Conservation (phyloP, 352 stramenopile species). For the Phytophthora megakarya region DNA sequence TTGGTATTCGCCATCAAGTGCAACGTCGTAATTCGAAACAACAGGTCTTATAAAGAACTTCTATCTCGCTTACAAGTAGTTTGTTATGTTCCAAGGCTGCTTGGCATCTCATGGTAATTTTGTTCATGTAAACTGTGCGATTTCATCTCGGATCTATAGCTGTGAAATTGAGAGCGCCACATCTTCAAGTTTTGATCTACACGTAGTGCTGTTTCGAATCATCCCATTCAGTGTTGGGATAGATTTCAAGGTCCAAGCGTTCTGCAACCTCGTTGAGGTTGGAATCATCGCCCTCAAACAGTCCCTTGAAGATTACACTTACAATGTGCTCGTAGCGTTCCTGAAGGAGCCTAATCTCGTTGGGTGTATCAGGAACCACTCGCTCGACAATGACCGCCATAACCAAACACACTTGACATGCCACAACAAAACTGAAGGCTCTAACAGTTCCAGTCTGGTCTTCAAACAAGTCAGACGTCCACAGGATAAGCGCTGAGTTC, state of each 20-base stretch:
- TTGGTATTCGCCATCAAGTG: too few species aligned
- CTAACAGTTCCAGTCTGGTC: constrained; percentile 49
- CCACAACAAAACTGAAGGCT: constrained; percentile 72
- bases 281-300: constrained; percentile 70
- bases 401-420: constrained; percentile 72
- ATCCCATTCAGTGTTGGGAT: constrained; percentile 74
- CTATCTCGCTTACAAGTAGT: not conserved
- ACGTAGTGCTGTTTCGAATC: constrained; percentile 34
- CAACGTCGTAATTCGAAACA: too few species aligned
- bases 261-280: constrained; percentile 76
- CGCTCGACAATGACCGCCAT: constrained; percentile 67
- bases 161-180: not conserved
- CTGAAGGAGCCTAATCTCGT: constrained; percentile 59
- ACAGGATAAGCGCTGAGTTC: constrained; percentile 80
- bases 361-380: constrained; percentile 59
- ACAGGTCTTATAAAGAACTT: too few species aligned
- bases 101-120: not conserved
- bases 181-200: constrained; percentile 4
- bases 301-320: constrained; percentile 76
- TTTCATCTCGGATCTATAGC: not conserved
- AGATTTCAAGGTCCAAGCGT: constrained; percentile 72
- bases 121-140: not conserved
- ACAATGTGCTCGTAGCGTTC: constrained; percentile 77
- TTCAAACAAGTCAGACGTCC: constrained; percentile 78
- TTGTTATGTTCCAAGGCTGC: constrained; percentile 3